Evolutionary conservation across 2,329 filamentous ascomycete species (phyloP), one percentile per base, ranked within the genome.

Genomic region (Curvularia sp.): DNA sequence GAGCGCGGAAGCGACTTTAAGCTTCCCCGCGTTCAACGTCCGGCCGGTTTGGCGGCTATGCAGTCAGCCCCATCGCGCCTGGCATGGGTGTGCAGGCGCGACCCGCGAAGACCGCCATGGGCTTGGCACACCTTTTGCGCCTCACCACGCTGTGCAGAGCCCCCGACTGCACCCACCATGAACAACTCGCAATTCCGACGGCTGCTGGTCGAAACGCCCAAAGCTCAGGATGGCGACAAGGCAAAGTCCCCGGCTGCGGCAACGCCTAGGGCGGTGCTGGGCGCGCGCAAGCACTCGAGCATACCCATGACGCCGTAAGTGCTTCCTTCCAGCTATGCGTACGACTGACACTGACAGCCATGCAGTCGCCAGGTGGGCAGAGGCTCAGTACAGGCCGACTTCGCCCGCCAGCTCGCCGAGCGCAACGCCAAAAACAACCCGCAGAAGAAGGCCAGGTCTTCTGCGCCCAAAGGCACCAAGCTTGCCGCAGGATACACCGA

Each of bases 151-250:
- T 23, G 19, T 43, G 25, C 36, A 39, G 28, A 25, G 30, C 57
- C 43, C 42, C 36, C 59, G 9, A 41, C 49, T 34, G 28, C 30
- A 47, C 45, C 23, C 57, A 62, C 54, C 56, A 98, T 99, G 95
- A 96, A 98, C 77, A 98, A 98, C 82, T 87, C 93, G 42, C 92
- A 97, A 71, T 99, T 99, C 72, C 89, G 95, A 53, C 89, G 90
- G 64, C 84, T 98, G 6, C 78, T 88, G 7, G 61, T 67, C 77
- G 79, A 86, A 64, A 83, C 80, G 3, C 77, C 83, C 2, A 74
- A 78, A 7, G 65, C 64, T 38, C 64, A 80, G 58, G 66, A 69
- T 63, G 77, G 73, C 62, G 59, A 56, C 32, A 68, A 59, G 56
- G 43, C 47, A 45, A 66, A 64, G 9, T 61, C 74, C 2, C 57